Percentiles rank a stretch among this genome's conserved stretches.
Evolutionary conservation across 2,329 filamentous ascomycete species (phyloP).

Genomic region (Monosporascus sp.): DNA sequence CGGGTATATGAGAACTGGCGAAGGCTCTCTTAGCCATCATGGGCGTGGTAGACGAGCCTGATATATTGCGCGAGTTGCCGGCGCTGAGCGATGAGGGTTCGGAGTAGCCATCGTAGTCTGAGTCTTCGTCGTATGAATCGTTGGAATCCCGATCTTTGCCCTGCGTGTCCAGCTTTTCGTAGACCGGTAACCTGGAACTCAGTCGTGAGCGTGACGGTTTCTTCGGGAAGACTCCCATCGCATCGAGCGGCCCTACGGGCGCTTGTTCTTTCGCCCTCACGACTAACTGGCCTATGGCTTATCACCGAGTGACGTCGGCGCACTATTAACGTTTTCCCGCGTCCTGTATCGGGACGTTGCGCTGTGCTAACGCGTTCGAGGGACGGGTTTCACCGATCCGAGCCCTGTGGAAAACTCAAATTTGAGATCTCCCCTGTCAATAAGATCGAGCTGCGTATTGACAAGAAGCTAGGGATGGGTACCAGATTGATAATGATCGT

Average conservation of each 20-base stretch:
- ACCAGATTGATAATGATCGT: too few relatives aligned
- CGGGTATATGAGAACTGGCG: slow-evolving; percentile 25
- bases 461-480: too few relatives aligned
- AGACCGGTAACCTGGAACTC: slow-evolving; percentile 42
- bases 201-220: slow-evolving; percentile 44
- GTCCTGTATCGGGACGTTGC: too few relatives aligned
- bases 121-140: slow-evolving; percentile 39
- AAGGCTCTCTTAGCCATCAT: slow-evolving; percentile 39
- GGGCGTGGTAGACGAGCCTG: slow-evolving; percentile 36
- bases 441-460: too few relatives aligned
- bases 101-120: slow-evolving; percentile 33
- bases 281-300: too few relatives aligned
- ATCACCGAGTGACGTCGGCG: too few relatives aligned
- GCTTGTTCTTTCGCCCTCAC: too few relatives aligned
- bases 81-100: slow-evolving; percentile 40
- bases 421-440: too few relatives aligned
- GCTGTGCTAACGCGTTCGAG: too few relatives aligned
- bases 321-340: too few relatives aligned
- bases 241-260: slow-evolving; percentile 6
- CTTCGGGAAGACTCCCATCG: slow-evolving; percentile 45
- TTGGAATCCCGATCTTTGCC: slow-evolving; percentile 49
- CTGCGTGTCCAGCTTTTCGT: slow-evolving; percentile 38
- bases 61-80: slow-evolving; percentile 50
- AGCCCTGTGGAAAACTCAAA: too few relatives aligned
- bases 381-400: too few relatives aligned